Base-by-base conservation (phyloP, 768 basidiomycete genomes). In the Coprinopsis cinerea region DNA sequence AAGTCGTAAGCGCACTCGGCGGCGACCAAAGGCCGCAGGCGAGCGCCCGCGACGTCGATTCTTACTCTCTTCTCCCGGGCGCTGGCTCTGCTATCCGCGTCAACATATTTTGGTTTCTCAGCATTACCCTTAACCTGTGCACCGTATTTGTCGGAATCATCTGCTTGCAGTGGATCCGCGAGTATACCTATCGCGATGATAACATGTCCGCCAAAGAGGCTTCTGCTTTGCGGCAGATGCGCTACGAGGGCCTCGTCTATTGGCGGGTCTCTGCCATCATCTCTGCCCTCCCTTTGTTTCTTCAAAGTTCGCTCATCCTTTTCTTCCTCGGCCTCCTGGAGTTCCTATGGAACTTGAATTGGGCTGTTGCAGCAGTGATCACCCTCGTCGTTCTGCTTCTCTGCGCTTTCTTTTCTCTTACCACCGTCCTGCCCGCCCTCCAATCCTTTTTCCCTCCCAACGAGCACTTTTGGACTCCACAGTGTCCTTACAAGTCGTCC, bases 181-280 rank as follows among this genome's bases (percentile, higher is more conserved):
- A 60, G 39, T 61, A 59, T 26, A 43, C 22, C 10, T 52, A 47
- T 22, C 52, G 54, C 2, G 55, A 57, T 27, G 53, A 54, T 36
- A 50, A 49, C 11, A 45, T 59, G 13, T 35, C 57, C 15, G 51
- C 43, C 10, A 53, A 59, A 39, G 53, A 55, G 24, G 54, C 56
- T 2, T 32, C 59, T 9, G 49, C 55, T 13, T 44, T 61, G 2
- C 59, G 64, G 6, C 61, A 65, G 26, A 52, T 66, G 48, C 64
- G 64, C 4, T 60, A 61, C 39, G 59, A 65, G 24, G 65, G 62
- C 4, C 51, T 67, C 20, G 18, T 57, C 7, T 45, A 39, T 6
- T 69, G 67, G 67, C 49, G 59, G 20, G 61, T 69, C 13, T 60
- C 61, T 0, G 41, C 44, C 17, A 64, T 67, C 22, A 37, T 67